Base-by-base conservation (phyloP, 345 rosid genomes). In the Eucalyptus erythrocorys region DNA sequence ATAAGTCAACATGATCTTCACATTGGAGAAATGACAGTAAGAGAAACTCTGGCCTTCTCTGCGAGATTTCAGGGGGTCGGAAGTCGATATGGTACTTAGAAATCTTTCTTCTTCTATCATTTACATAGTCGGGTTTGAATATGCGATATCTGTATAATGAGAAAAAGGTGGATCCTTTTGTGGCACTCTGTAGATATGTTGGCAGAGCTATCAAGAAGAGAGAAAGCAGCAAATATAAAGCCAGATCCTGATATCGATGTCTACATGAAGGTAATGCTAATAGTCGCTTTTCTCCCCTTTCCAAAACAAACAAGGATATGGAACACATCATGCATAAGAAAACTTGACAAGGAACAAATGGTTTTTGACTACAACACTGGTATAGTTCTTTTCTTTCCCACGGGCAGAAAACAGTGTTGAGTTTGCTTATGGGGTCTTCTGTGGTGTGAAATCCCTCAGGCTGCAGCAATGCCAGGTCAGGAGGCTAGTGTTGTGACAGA, bases 1-100 rank as follows among this genome's bases (percentile, higher is more conserved):
- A 94, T 95, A 48, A 95, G 99, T 79, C 99, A 97, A 87, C 92
- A 95, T 71, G 99, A 97, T 93, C 90, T 94, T 84, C 99, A 97
- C 53, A 94, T 95, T 13, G 95, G 93, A 50, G 96, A 95, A 86
- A 91, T 97, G 99, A 96, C 99, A 21, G 98, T 97, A 3, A 93
- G 97, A 87, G 99, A 97, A 90, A 97, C 99, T 64, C 89, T 97
- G 92, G 96, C 95, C 71, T 97, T 96, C 91, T 95, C 99, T 4
- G 99, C 96, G 15, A 92, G 96, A 89, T 96, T 97, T 91, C 99
- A 96, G 90, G 97, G 97, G 26, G 95, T 94, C 26, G 99, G 99
- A 88, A 13, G 85, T 9, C 95, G 91, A 30, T 94, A 93, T 24
- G 95, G 97, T 95, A 87, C 6, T 4, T 34, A n/a, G 32, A 6